Evolutionary conservation across 768 basidiomycete species (phyloP).

Genomic region (Lactarius pseudohatsudake): DNA sequence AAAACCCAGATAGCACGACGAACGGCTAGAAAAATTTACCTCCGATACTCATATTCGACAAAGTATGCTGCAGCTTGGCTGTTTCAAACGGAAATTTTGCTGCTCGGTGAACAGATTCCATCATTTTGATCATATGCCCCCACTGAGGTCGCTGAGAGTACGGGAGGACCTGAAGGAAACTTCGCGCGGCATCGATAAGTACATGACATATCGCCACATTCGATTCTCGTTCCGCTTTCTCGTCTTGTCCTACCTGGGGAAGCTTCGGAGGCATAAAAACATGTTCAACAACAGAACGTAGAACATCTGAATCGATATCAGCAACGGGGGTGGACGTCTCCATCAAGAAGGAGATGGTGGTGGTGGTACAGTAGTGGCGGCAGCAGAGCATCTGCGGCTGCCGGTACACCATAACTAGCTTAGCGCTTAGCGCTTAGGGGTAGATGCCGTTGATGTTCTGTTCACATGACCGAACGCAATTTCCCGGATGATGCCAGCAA

Average conservation of each 20-base stretch:
- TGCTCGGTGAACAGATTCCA: neutral
- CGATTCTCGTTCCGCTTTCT: neutral
- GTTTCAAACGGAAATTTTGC: neutral
- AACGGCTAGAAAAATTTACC: slow-evolving; percentile 1
- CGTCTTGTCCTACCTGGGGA: slow-evolving; percentile 7
- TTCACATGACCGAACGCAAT: too few species aligned
- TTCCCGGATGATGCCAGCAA: too few species aligned
- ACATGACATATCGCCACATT: slow-evolving; percentile 13
- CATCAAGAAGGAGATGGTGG: neutral
- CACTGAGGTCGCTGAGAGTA: slow-evolving; percentile 7
- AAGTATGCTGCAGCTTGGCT: neutral
- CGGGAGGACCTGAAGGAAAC: slow-evolving; percentile 2
- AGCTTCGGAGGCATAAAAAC: slow-evolving; percentile 20
- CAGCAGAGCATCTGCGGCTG: too few species aligned
- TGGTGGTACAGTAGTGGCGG: neutral
- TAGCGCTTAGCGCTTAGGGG: too few species aligned
- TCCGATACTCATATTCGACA: slow-evolving; percentile 7
- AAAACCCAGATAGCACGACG: neutral
- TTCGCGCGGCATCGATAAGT: slow-evolving; percentile 2
- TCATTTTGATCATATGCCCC: slow-evolving; percentile 20
- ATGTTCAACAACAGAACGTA: slow-evolving; percentile 8
- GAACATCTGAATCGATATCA: neutral
- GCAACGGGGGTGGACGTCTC: neutral
- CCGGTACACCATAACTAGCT: too few species aligned
- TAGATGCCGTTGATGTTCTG: too few species aligned